Evolutionary conservation across 257 asterid species (phyloP), one percentile per base, ranked within the genome.

Genomic region (Salvia miltiorrhiza): DNA sequence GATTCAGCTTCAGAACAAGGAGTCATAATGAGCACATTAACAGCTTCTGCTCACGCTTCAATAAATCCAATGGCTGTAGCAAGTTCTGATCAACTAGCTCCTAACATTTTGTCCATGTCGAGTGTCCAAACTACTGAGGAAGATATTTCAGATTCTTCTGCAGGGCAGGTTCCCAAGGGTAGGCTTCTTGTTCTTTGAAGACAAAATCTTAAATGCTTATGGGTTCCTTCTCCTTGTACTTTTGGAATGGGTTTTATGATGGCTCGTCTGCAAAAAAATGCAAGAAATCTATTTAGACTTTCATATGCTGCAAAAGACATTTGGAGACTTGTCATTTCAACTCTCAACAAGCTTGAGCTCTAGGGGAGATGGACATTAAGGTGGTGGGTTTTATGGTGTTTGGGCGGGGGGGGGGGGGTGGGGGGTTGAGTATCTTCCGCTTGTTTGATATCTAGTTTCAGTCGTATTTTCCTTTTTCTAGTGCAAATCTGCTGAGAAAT

Each of bases 81-180:
- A 48, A 69, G 50, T 74, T 76, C 67, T 64, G 74, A 71, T 63
- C 78, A 58, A 53, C 77, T 56, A 53, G 85, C 74, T 57, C 72
- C 75, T 45, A 75, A 55, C 63, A 21, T 48, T 37, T 72, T 56
- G 77, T 76, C 79, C 47, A 57, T 71, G 72, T 60, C 77, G 45
- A 73, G 64, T 73, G 55, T 84, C 72, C 79, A 76, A 45, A 67
- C 71, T 73, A 43, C 70, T 32, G 79, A 79, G 39, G 79, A 71
- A 55, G 79, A 60, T 65, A 60, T 67, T 54, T 56, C 65, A 20
- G 73, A 68, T 82, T 63, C 59, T 70, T 62, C 79, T 71, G 60
- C 67, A 4, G 74, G 33, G 50, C 75, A 57, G 57, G 41, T 43
- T 41, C 69, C 76, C 5, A 68, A 61, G 19, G 84, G 90, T 85